phyloP scores from a whole-genome alignment of 352 stramenopile species.

The Lagenidium sp. region DNA sequence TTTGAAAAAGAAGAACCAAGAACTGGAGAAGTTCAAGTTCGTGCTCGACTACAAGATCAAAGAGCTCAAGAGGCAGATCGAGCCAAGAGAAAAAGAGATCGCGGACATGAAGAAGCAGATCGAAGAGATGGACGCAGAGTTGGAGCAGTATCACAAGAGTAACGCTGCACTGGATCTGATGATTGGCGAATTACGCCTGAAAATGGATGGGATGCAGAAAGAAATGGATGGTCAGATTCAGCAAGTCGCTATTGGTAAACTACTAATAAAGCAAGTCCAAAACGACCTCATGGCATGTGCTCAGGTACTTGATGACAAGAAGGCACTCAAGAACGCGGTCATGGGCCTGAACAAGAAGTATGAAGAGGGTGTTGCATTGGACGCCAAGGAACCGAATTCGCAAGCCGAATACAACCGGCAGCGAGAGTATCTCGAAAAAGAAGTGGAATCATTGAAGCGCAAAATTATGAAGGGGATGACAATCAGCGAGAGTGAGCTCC shows the following conservation, averaged over 20 bases:
- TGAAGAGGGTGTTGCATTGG: conserved; percentile 53
- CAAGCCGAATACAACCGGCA: conserved; percentile 89
- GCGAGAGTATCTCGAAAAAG: conserved; percentile 88
- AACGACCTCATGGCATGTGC: conserved; percentile 64
- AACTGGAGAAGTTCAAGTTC: conserved; percentile 97
- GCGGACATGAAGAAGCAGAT: conserved; percentile 93
- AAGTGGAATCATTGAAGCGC: conserved; percentile 84
- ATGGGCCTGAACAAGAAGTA: conserved; percentile 86
- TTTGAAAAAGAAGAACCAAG: conserved; percentile 96
- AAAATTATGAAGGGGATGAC: conserved; percentile 86
- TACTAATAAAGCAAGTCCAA: conserved; percentile 71
- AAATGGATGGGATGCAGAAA: conserved; percentile 90
- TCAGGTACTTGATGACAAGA: conserved; percentile 68
- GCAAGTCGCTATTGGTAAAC: conserved; percentile 50
- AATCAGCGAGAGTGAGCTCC: conserved; percentile 74
- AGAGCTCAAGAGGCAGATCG: conserved; percentile 94
- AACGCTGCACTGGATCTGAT: conserved; percentile 92
- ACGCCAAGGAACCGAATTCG: conserved; percentile 85
- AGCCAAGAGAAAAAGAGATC: conserved; percentile 93
- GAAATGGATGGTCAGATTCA: conserved; percentile 63
- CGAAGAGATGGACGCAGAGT: conserved; percentile 92
- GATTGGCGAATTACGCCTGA: conserved; percentile 91
- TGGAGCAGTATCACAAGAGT: conserved; percentile 94
- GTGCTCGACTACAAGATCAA: conserved; percentile 97
- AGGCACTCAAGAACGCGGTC: conserved; percentile 63